Evolutionary conservation across 169 alveolate species (phyloP), one percentile per base, ranked within the genome.

Genomic region (Cryptosporidium andersoni): DNA sequence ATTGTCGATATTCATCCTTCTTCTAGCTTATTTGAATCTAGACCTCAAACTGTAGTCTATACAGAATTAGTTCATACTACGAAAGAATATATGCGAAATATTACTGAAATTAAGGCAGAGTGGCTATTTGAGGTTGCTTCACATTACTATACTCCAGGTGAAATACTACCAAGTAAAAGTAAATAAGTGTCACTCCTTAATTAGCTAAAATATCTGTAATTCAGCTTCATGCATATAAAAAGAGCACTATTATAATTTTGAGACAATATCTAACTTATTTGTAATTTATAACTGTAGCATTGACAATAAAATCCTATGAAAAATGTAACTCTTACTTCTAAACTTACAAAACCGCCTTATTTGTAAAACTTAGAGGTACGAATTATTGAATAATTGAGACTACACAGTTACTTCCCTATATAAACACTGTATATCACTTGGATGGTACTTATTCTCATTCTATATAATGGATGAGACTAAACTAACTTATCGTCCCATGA

Each of bases 121-220:
- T 96, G 99, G 99, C 92, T 97, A 14, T 80, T 94, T 43, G 98
- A 96, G 88, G 93, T 97, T 45, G 99, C 99, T n/a, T 99, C 99
- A 48, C 99, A 97, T 92, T 96, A 95, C 74, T 97, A 95, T 90
- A 90, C 94, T 58, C 16, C 43, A 14, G 60, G 40, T 2, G 85
- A 74, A 7, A n/a, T 74, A 4, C 47, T 45, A 45, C 12, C 45
- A 82, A 14, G 88, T 82, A n/a, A 60, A 60, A 34, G 90, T 89
- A 55, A 49, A 51, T 12, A 64, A 6, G 2, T 34, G 63, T 40
- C 36, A 25, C 40, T 64, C 48, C 25, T 25, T 25, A 25, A 25
- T 25, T 25, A 25, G 25, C 25, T 25, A 25, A 12, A 34, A 2
- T n/a, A 14, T 56, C 37, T 7, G n/a, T 49, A 49, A 49, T 12